Percentiles rank a stretch among this genome's conserved stretches.
These are phyloP conservation scores for Steccherinum ochraceum DNA, from an alignment of 768 basidiomycete genomes.

Conservation along the genomic window DNA sequence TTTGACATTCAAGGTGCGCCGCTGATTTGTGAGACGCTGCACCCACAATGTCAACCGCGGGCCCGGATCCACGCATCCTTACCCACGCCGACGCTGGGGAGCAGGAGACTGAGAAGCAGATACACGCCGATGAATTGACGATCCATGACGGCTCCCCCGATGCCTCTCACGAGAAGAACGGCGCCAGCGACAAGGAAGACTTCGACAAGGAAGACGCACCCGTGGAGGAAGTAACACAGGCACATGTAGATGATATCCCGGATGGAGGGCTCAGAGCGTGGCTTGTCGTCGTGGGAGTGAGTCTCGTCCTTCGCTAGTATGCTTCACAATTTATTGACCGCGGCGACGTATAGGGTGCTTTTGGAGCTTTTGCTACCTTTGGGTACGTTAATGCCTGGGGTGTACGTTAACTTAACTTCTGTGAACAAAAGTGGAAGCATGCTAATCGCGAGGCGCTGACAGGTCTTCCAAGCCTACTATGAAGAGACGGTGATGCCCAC, in stretches of 20 bases:
- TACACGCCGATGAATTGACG: not conserved
- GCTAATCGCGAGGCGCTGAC: not conserved
- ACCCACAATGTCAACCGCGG: no score
- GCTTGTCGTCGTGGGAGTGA: slow-evolving; percentile 35
- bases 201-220: not conserved
- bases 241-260: slow-evolving; percentile 22
- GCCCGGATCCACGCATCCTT: no score
- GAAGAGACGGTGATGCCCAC: slow-evolving; percentile 42
- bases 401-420: slow-evolving; percentile 36
- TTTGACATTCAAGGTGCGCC: no score
- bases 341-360: slow-evolving; percentile 6
- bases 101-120: no score
- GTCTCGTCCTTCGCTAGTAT: slow-evolving; percentile 15
- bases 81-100: no score
- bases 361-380: slow-evolving; percentile 48
- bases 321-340: not conserved
- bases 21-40: no score
- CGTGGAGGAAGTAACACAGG: not conserved
- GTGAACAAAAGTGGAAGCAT: no score
- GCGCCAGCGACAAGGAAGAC: not conserved
- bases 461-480: slow-evolving; percentile 76
- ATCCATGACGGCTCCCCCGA: not conserved
- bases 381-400: slow-evolving; percentile 76
- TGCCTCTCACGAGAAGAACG: not conserved
- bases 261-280: slow-evolving; percentile 41